Evolutionary conservation across 768 basidiomycete genomes (phyloP), one percentile per base, ranked within the genome.

Genomic region (Roridomyces roridus): DNA sequence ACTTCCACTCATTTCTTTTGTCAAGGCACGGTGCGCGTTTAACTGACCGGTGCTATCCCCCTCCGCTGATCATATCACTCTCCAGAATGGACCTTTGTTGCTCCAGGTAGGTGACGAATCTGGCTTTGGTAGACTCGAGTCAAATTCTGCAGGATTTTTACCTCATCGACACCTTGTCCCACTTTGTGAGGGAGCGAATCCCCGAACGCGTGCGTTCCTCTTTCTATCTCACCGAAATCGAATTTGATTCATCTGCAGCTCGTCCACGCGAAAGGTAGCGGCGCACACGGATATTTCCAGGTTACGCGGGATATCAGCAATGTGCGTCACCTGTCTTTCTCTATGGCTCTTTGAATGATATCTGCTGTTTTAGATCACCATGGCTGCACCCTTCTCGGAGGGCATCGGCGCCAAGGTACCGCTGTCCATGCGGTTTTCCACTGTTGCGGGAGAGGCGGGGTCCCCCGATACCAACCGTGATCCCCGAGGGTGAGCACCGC

Each of bases 221-320:
- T n/a, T n/a, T n/a, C n/a, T n/a, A n/a, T n/a, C n/a, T n/a, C n/a
- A 24, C 46, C n/a, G 14, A 7, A 20, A 14, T 12, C 21, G 25
- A 12, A 17, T 11, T 24, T 35, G 7, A 7, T 40, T 12, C 4
- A 5, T 18, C 9, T 23, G 25, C 25, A 60, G 59, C 52, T 62
- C 23, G 61, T 62, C 3, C 61, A 62, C 26, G 61, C 61, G 7
- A 62, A 62, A 24, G 60, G 60, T 12, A 62, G 60, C 18, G 60
- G 60, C 18, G 60, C 60, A 25, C 60, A 62, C 24, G 60, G 60
- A 24, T 62, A 62, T 34, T 55, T 62, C 20, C 55, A 62, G 43
- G 60, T 62, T 45, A 62, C 60, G 17, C 51, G 52, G 6, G 61
- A 62, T 36, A 55, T 62, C 26, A 26, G 41, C 28, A 58, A 62